phyloP scores from a whole-genome alignment of 225 moss, liverwort and hornwort species.

The Pleurozium schreberi region DNA sequence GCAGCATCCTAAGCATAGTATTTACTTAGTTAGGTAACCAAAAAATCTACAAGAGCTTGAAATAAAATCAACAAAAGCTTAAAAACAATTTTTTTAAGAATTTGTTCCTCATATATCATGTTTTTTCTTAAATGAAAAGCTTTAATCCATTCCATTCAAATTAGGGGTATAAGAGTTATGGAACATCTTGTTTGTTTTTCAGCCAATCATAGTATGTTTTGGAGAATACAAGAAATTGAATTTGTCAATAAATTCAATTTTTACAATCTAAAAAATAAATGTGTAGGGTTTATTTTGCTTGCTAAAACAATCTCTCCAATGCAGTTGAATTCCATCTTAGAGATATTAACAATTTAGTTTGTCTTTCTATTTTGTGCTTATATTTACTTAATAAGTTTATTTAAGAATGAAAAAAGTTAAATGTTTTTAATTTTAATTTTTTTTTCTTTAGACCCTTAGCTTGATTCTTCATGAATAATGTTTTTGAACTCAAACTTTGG shows the following conservation, averaged over 20 bases:
- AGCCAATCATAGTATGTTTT: fast-evolving
- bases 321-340: too few species aligned
- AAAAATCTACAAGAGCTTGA: background rate
- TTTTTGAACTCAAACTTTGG: background rate
- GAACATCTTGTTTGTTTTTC: fast-evolving
- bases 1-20: background rate
- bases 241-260: background rate
- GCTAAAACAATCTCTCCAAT: background rate
- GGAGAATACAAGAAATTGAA: fast-evolving
- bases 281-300: fast-evolving
- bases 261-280: background rate
- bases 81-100: too few species aligned
- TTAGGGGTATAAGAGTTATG: background rate
- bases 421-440: background rate
- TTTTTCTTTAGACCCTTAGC: background rate
- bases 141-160: background rate
- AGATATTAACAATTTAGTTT: too few species aligned
- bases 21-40: fast-evolving
- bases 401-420: background rate
- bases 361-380: background rate
- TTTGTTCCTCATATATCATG: background rate
- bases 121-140: background rate
- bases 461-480: background rate
- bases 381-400: fast-evolving
- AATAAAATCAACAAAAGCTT: too few species aligned